These are phyloP conservation scores for Boletus coccyginus DNA, from an alignment of 768 basidiomycete genomes.

Conservation along the genomic window DNA sequence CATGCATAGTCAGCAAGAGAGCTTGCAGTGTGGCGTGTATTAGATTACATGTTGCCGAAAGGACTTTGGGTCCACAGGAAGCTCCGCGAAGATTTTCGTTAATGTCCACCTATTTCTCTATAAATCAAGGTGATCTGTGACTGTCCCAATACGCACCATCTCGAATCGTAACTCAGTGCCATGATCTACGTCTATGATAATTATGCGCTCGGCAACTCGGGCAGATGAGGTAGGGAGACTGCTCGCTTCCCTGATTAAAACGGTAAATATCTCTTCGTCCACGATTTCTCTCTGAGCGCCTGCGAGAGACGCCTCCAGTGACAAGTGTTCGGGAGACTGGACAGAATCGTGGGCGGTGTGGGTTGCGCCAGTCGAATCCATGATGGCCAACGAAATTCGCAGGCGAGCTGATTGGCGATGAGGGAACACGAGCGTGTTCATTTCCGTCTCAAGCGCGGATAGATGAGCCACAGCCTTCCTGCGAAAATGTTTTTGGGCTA, in stretches of 20 bases:
- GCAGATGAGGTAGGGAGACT: constrained; percentile 72
- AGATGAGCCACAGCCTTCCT: constrained; percentile 70
- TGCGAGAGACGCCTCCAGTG: constrained; percentile 51
- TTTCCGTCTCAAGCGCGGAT: constrained; percentile 44
- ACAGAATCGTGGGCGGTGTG: constrained; percentile 38
- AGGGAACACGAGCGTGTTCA: constrained; percentile 54
- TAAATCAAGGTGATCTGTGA: constrained; percentile 1
- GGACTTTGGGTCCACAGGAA: constrained; percentile 11
- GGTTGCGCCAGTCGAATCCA: constrained; percentile 33
- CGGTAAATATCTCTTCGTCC: constrained; percentile 77
- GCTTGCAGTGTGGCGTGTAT: constrained; percentile 64
- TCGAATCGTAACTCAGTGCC: constrained; percentile 69
- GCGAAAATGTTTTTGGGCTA: constrained; percentile 64
- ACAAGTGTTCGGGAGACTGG: constrained; percentile 28
- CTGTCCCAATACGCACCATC: constrained; percentile 46
- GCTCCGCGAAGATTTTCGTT: constrained; percentile 15
- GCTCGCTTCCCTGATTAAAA: constrained; percentile 75
- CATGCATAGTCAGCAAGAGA: constrained; percentile 62
- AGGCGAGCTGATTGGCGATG: constrained; percentile 63
- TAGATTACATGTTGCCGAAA: constrained; percentile 54
- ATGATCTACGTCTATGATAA: constrained; percentile 75
- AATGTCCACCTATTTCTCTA: constrained; percentile 34
- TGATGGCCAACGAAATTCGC: constrained; percentile 50
- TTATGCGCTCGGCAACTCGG: constrained; percentile 73
- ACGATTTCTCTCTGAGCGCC: constrained; percentile 69